phyloP scores from a whole-genome alignment of 257 asterid genomes.

The Nyctanthes arbortristis region DNA sequence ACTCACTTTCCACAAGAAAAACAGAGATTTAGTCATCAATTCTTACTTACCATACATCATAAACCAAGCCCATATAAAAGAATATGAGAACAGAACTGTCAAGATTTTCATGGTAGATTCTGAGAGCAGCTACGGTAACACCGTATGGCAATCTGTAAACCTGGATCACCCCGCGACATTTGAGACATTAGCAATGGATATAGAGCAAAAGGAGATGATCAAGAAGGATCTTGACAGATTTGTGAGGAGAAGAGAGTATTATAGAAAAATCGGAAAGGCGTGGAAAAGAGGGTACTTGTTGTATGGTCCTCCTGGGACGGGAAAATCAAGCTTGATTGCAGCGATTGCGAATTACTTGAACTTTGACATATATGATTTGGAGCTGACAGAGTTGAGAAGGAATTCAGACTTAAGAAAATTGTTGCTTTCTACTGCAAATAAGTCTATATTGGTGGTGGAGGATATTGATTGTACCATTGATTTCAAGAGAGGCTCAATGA shows the following conservation, averaged over 20 bases:
- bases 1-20: conserved; percentile 62
- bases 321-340: conserved; percentile 80
- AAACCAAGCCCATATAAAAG: conserved; percentile 28
- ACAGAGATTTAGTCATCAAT: conserved; percentile 27
- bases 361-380: conserved; percentile 66
- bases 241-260: too few relatives aligned
- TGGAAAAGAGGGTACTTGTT: conserved; percentile 72
- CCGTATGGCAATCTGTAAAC: conserved; percentile 41
- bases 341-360: conserved; percentile 72
- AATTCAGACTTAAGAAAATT: conserved; percentile 56
- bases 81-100: conserved; percentile 44
- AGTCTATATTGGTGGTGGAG: too few relatives aligned
- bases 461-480: conserved; percentile 65
- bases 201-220: conserved; percentile 39
- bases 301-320: conserved; percentile 84
- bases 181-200: conserved; percentile 67
- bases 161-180: conserved; percentile 67
- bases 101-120: conserved; percentile 48
- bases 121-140: conserved; percentile 29
- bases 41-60: conserved; percentile 46
- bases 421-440: conserved; percentile 49
- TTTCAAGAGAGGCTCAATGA: conserved; percentile 37
- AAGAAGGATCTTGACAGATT: conserved; percentile 47
- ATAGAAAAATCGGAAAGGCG: too few relatives aligned
- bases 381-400: conserved; percentile 47